Evolutionary conservation across 1,284 basidiomycete species (phyloP), one percentile per base, ranked within the genome.

Genomic region (Ustilago shanxiensis): DNA sequence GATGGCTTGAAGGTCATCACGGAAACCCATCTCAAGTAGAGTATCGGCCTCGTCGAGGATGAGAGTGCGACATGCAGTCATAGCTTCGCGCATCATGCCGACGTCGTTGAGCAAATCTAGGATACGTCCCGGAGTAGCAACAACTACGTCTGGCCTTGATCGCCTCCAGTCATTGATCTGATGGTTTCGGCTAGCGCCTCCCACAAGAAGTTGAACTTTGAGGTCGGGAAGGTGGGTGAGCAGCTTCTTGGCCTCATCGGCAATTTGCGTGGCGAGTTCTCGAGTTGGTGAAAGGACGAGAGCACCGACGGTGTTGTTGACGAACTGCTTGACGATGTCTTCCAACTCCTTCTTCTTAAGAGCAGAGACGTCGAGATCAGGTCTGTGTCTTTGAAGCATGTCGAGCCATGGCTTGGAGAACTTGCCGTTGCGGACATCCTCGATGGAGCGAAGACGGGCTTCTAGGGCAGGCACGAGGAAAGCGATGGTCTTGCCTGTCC

Each of bases 41-140:
- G 94, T 96, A 86, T 99, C 97, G 11, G 95, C 95, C 87, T 98
- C 96, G 84, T 99, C 96, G 60, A 99, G 89, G 69, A 98, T 89
- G 64, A 98, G 89, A 91, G 94, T 81, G 71, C 92, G 91, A 31
- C 88, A 89, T 0, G 74, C 74, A 0, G 64, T 57, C 53, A 83
- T 60, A 18, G 84, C 81, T 24, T 79, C 76, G 8, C 71, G 66
- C 28, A 83, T 69, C 60, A 80, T 71, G 22, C 57, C 63, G 41
- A 70, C 71, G 20, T 82, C 78, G 63, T 90, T 87, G 56, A 98
- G 85, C 55, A 97, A 83, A 86, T 98, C 96, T 69, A 91, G 89
- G 65, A 98, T 87, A 53, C 97, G 91, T 49, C 97, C 96, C 14
- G 96, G 95, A 0, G 97, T 99, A 1, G 92, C 93, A 35, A 99